These are phyloP conservation scores for Pseudotsuga menziesii DNA, from an alignment of 75 land plant species.

Conservation along the genomic window DNA sequence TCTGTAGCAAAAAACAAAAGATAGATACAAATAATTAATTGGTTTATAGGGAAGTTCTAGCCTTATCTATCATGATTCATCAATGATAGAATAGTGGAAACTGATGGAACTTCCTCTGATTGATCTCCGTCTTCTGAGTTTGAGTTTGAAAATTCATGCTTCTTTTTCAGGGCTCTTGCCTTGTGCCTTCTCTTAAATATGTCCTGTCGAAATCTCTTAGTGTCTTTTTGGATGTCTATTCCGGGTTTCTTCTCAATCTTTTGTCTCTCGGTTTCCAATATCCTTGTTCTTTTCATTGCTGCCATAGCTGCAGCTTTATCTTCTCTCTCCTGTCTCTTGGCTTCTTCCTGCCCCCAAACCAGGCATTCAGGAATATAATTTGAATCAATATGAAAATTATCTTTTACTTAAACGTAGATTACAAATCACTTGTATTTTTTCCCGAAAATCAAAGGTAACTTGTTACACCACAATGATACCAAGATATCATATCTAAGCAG, in stretches of 20 bases:
- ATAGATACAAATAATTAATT: constrained; percentile 3
- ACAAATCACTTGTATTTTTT: neutral
- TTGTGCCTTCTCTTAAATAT: constrained; percentile 37
- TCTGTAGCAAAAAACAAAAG: neutral
- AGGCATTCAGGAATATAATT: neutral
- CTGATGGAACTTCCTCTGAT: neutral
- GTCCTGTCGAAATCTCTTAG: constrained; percentile 51
- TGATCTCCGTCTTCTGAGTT: neutral
- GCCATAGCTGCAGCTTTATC: constrained; percentile 31
- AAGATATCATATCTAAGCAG: too few relatives aligned
- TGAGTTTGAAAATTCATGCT: neutral
- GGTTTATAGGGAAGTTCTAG: neutral
- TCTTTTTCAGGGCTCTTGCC: constrained; percentile 18
- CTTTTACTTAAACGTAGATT: neutral
- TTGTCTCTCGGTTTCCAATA: constrained; percentile 45
- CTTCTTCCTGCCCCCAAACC: constrained; percentile 17
- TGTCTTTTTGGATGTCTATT: constrained; percentile 35
- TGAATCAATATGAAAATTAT: neutral
- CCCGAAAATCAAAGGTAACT: too few relatives aligned
- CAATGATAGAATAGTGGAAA: constrained; percentile 7
- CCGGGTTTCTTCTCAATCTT: constrained; percentile 39
- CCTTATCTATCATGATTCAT: constrained; percentile 9
- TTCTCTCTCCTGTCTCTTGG: constrained; percentile 20
- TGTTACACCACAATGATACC: too few relatives aligned
- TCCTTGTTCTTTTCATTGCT: constrained; percentile 32